These are phyloP conservation scores for Trypanosoma melophagium DNA, from an alignment of 208 protist genomes.

Conservation along the genomic window DNA sequence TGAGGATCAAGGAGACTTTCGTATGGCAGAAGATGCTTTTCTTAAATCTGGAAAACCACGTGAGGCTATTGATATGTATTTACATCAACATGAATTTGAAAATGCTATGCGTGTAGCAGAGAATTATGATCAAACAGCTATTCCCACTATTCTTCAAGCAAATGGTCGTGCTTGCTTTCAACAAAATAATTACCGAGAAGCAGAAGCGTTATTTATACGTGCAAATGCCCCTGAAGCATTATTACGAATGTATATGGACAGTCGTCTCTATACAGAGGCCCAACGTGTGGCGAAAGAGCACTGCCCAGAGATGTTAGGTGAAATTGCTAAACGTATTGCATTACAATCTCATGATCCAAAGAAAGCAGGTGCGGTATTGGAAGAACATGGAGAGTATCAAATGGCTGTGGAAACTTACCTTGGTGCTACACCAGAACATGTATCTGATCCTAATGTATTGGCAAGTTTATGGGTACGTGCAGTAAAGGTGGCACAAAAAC, in stretches of 20 bases:
- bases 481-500: constrained; percentile 94
- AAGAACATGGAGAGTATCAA: constrained; percentile 92
- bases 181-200: constrained; percentile 88
- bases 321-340: constrained; percentile 84
- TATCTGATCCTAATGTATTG: constrained; percentile 59
- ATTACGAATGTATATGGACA: constrained; percentile 94
- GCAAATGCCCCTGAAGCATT: constrained; percentile 93
- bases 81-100: constrained; percentile 96
- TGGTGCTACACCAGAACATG: constrained; percentile 62
- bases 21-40: constrained; percentile 96
- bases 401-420: constrained; percentile 96
- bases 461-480: constrained; percentile 93
- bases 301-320: constrained; percentile 81
- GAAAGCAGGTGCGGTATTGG: constrained; percentile 85
- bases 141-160: constrained; percentile 88
- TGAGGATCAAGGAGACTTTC: constrained; percentile 95
- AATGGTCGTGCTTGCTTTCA: constrained; percentile 88
- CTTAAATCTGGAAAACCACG: constrained; percentile 95
- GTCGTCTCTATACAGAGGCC: constrained; percentile 91
- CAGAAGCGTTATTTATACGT: constrained; percentile 90
- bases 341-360: constrained; percentile 86
- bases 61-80: constrained; percentile 96
- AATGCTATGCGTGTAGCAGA: constrained; percentile 96
- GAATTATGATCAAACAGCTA: constrained; percentile 84
- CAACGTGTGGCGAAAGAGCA: constrained; percentile 91